Evolutionary conservation across 1,284 basidiomycete genomes (phyloP).

Genomic region (Tilletia horrida): DNA sequence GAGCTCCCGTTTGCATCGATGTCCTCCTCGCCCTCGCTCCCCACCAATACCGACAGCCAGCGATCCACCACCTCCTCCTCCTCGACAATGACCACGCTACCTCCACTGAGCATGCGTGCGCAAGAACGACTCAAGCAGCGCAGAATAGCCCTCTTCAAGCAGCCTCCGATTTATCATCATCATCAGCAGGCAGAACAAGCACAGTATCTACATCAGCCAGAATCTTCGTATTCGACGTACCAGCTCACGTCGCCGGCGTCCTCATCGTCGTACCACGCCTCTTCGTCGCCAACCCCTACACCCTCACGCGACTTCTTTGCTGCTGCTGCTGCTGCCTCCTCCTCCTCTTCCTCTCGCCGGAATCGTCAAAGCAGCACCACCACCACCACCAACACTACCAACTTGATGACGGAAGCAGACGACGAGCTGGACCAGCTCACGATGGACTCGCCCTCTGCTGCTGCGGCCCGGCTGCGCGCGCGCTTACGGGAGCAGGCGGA

Average conservation of each 20-base stretch:
- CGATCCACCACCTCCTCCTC: not conserved
- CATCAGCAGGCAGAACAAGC: not conserved
- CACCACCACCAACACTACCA: not conserved
- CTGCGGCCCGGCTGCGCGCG: not conserved
- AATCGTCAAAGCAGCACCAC: not conserved
- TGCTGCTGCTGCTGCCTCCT: not conserved
- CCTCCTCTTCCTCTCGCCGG: not conserved
- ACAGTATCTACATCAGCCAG: not conserved
- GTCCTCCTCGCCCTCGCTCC: not conserved
- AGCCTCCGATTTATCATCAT: not conserved
- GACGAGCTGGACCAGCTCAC: slow-evolving; percentile 4
- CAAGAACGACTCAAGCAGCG: slow-evolving; percentile 1
- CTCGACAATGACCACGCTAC: not conserved
- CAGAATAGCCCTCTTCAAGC: not conserved
- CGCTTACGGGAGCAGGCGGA: not conserved
- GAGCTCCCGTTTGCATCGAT: not conserved
- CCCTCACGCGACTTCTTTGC: not conserved
- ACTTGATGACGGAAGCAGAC: not conserved
- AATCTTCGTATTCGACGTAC: too few relatives aligned
- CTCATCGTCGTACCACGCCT: not conserved
- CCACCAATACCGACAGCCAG: not conserved
- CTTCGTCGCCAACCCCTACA: not conserved
- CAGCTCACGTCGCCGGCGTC: too few relatives aligned
- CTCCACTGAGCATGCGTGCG: slow-evolving; percentile 3
- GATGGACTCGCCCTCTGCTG: not conserved